Evolutionary conservation across 352 stramenopile genomes (phyloP).

Genomic region (Discostella stelligera): DNA sequence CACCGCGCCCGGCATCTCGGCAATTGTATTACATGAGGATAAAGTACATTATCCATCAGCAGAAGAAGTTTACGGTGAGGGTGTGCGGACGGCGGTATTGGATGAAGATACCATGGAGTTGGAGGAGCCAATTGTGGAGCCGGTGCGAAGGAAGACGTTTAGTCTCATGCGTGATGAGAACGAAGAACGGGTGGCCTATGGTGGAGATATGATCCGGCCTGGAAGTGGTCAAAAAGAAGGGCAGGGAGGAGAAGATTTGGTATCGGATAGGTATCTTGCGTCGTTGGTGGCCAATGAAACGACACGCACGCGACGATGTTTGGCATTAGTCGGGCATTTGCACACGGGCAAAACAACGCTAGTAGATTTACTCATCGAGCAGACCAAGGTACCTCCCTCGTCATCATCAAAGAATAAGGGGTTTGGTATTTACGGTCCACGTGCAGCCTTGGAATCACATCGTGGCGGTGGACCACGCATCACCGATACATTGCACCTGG

Average conservation of each 20-base stretch:
- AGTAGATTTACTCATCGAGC: slow-evolving; percentile 75
- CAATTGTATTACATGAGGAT: slow-evolving; percentile 99
- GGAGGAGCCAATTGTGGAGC: slow-evolving; percentile 97
- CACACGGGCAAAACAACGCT: slow-evolving; percentile 87
- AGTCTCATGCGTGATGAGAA: slow-evolving; percentile 44
- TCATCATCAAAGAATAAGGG: slow-evolving; percentile 9
- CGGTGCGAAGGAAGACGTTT: slow-evolving; percentile 91
- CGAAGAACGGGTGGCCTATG: slow-evolving; percentile 35
- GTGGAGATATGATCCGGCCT: slow-evolving; percentile 30
- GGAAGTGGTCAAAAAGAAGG: slow-evolving; percentile 9
- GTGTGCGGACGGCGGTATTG: slow-evolving; percentile 93
- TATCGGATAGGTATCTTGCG: slow-evolving; percentile 66
- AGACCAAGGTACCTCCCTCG: slow-evolving; percentile 52
- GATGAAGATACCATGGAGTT: slow-evolving; percentile 99
- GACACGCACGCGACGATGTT: slow-evolving; percentile 88
- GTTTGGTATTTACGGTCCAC: slow-evolving; percentile 48
- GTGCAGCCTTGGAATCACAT: slow-evolving; percentile 51
- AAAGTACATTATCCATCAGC: slow-evolving; percentile 99
- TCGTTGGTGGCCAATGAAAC: slow-evolving; percentile 75
- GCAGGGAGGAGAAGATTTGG: slow-evolving; percentile 51
- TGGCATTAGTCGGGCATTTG: slow-evolving; percentile 96
- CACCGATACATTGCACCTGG: slow-evolving; percentile 94
- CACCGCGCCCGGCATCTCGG: slow-evolving; percentile 62
- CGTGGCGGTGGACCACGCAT: slow-evolving; percentile 84
- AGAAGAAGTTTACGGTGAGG: slow-evolving; percentile 94